These are phyloP conservation scores for Rhodotorula graminis DNA, from an alignment of 768 basidiomycete species.

Conservation along the genomic window DNA sequence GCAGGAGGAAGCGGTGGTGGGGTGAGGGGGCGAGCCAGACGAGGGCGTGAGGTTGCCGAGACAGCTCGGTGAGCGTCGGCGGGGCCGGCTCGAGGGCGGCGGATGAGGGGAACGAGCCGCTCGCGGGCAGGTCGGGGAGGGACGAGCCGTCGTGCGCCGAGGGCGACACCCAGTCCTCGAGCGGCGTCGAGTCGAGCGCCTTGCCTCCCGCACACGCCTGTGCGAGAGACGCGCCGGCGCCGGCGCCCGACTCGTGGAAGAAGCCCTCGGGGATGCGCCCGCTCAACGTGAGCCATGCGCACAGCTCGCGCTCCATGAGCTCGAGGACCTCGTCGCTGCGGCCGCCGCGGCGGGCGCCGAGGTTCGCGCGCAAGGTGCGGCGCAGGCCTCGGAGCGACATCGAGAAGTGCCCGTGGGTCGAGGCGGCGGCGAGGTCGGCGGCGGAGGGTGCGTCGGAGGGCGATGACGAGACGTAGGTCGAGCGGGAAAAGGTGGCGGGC, in stretches of 20 bases:
- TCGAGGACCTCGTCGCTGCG: conserved; percentile 19
- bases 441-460: background rate
- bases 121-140: conserved; percentile 11
- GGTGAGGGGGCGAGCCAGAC: conserved; percentile 30
- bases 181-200: conserved; percentile 21
- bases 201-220: background rate
- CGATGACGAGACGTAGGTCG: conserved; percentile 23
- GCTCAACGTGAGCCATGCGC: conserved; percentile 12
- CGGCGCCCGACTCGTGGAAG: conserved; percentile 21
- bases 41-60: conserved; percentile 26
- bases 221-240: background rate
- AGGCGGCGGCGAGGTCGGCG: background rate
- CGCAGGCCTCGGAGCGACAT: conserved; percentile 28
- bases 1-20: conserved; percentile 28
- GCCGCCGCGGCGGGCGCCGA: conserved; percentile 14
- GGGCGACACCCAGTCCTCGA: conserved; percentile 12
- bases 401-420: conserved; percentile 21
- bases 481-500: conserved; percentile 21
- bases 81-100: background rate
- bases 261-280: conserved; percentile 18
- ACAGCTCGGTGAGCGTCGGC: conserved; percentile 26
- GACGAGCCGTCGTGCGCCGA: background rate
- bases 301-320: conserved; percentile 30
- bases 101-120: background rate
- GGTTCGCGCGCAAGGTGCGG: background rate